These are phyloP conservation scores for Emmonsiellopsis sp. DNA, from an alignment of 2,329 filamentous ascomycete species.

Conservation along the genomic window DNA sequence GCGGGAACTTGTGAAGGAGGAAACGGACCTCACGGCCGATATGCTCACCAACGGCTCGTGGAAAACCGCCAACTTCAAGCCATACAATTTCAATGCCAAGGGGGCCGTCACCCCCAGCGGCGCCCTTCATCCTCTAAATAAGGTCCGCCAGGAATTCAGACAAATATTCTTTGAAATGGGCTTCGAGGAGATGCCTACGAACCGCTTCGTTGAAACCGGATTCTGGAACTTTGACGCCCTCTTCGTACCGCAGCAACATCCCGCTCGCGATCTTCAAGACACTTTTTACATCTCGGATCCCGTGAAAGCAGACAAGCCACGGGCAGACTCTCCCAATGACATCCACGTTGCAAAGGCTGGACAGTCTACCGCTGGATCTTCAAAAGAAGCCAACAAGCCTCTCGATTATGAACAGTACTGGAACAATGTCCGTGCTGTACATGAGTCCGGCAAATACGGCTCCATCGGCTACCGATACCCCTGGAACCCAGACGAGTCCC, in stretches of 20 bases:
- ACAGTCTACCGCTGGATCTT: conserved; percentile 31
- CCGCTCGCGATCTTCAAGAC: conserved; percentile 92
- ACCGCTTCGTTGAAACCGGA: conserved; percentile 85
- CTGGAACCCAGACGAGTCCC: conserved; percentile 78
- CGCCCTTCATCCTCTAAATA: conserved; percentile 59
- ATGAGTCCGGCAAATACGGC: conserved; percentile 84
- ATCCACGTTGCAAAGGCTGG: conserved; percentile 29
- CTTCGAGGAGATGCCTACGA: conserved; percentile 96
- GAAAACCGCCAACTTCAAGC: conserved; percentile 86
- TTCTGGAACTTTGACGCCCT: conserved; percentile 99
- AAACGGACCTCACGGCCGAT: conserved; percentile 88
- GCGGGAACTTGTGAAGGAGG: conserved; percentile 79
- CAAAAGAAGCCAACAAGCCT: conserved; percentile 39
- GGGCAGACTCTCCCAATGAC: conserved; percentile 43
- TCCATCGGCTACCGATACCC: conserved; percentile 96
- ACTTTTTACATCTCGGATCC: conserved; percentile 98
- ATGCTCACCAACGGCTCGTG: conserved; percentile 81
- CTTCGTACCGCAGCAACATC: conserved; percentile 95
- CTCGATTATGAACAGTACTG: conserved; percentile 76
- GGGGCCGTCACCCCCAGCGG: conserved; percentile 42
- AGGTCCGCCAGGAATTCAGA: conserved; percentile 90
- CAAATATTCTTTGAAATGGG: conserved; percentile 99
- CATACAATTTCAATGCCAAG: conserved; percentile 67
- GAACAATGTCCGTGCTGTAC: conserved; percentile 76
- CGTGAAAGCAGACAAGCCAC: conserved; percentile 57